phyloP scores from a whole-genome alignment of 2,329 filamentous ascomycete species.

The Pezicula carpinea region DNA sequence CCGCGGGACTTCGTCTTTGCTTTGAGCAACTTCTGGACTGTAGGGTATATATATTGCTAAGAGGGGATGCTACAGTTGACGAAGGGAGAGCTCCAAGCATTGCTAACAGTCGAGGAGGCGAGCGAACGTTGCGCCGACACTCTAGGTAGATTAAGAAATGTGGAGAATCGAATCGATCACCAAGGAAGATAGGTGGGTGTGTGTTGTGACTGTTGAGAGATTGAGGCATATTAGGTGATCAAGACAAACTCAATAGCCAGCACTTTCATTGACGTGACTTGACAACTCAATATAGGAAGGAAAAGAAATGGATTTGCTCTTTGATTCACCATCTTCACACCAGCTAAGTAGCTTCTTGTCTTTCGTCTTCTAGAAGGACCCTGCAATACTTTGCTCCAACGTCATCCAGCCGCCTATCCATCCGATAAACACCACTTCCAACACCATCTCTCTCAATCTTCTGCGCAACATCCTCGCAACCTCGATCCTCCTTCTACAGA shows the following conservation, averaged over 20 bases:
- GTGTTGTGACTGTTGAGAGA: neutral
- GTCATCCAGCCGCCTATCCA: constrained; percentile 1
- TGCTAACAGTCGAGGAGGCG: too few species aligned
- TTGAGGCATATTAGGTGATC: too few species aligned
- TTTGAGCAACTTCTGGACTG: too few species aligned
- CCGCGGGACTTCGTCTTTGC: too few species aligned
- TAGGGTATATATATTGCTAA: too few species aligned
- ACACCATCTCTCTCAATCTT: neutral
- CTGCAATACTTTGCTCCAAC: neutral
- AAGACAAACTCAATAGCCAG: too few species aligned
- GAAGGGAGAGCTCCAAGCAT: too few species aligned
- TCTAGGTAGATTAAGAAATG: too few species aligned
- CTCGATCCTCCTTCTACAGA: neutral
- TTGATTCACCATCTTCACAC: neutral
- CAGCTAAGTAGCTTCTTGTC: neutral
- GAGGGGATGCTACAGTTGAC: too few species aligned
- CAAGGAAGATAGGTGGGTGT: neutral
- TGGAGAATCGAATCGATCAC: neutral
- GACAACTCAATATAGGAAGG: neutral
- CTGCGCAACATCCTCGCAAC: neutral
- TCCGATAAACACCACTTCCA: neutral
- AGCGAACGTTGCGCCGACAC: too few species aligned
- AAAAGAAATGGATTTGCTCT: neutral
- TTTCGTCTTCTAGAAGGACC: neutral
- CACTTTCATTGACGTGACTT: neutral